phyloP scores from a whole-genome alignment of 78 protist genomes.

The Pigoraptor vietnamica region DNA sequence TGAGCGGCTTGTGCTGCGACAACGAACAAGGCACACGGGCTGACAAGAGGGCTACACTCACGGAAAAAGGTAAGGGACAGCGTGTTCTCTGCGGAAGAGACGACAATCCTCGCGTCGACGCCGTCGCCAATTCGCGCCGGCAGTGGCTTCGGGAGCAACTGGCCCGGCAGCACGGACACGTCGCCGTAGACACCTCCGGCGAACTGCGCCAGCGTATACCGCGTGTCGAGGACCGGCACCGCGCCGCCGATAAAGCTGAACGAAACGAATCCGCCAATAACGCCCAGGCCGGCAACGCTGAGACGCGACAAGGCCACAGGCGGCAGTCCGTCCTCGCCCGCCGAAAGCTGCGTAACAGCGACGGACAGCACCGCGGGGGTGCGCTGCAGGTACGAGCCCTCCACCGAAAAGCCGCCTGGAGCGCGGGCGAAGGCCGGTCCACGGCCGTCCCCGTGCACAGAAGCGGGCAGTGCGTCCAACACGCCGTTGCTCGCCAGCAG shows the following conservation, averaged over 20 bases:
- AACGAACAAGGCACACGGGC: too few relatives aligned
- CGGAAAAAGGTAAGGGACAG: background rate
- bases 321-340: background rate
- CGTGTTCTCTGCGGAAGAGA: background rate
- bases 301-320: background rate
- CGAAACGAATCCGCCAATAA: background rate
- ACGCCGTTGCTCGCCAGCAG: background rate
- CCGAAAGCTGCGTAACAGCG: background rate
- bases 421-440: background rate
- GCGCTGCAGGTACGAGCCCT: background rate
- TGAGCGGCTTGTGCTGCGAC: too few relatives aligned
- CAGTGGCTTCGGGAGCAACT: background rate
- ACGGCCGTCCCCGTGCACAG: background rate
- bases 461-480: background rate
- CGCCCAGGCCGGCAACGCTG: background rate
- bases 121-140: background rate
- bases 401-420: background rate
- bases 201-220: background rate
- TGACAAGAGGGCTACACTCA: too few relatives aligned
- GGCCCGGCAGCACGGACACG: background rate
- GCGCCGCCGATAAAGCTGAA: background rate
- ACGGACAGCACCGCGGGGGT: background rate
- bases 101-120: background rate
- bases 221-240: background rate
- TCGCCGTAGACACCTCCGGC: background rate